These are phyloP conservation scores for Magnusiomyces suaveolens DNA, from an alignment of 1,139 yeast genomes.

Conservation along the genomic window DNA sequence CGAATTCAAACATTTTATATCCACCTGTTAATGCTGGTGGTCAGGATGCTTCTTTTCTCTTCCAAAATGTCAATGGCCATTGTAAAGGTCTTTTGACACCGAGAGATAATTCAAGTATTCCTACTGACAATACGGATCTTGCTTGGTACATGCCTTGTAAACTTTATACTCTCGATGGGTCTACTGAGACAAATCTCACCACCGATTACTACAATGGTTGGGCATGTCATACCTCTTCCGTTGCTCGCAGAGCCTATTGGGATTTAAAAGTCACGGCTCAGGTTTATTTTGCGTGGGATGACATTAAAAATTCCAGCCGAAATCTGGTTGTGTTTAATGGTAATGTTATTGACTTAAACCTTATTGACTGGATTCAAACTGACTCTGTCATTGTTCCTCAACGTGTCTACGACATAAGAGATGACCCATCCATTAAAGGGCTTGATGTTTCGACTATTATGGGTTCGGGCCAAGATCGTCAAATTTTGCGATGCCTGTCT, in stretches of 20 bases:
- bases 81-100: slow-evolving; percentile 79
- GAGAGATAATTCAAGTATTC: slow-evolving; percentile 58
- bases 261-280: slow-evolving; percentile 54
- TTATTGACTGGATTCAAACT: slow-evolving; percentile 61
- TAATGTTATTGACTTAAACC: slow-evolving; percentile 68
- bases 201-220: slow-evolving; percentile 58
- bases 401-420: slow-evolving; percentile 53
- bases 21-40: slow-evolving; percentile 89
- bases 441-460: slow-evolving; percentile 72
- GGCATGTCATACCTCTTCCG: slow-evolving; percentile 77
- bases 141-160: slow-evolving; percentile 98
- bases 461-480: slow-evolving; percentile 58
- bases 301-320: slow-evolving; percentile 58
- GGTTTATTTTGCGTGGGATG: slow-evolving; percentile 86
- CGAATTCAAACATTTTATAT: slow-evolving; percentile 60
- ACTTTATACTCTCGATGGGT: slow-evolving; percentile 58
- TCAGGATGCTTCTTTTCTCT: slow-evolving; percentile 74
- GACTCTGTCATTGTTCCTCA: slow-evolving; percentile 65
- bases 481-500: slow-evolving; percentile 71
- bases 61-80: slow-evolving; percentile 92
- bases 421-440: slow-evolving; percentile 52
- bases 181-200: slow-evolving; percentile 53
- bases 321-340: slow-evolving; percentile 83
- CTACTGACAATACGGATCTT: slow-evolving; percentile 50
- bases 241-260: slow-evolving; percentile 64